Base-by-base conservation (phyloP, 2,329 filamentous ascomycete species). In the Epichloe gansuensis region DNA sequence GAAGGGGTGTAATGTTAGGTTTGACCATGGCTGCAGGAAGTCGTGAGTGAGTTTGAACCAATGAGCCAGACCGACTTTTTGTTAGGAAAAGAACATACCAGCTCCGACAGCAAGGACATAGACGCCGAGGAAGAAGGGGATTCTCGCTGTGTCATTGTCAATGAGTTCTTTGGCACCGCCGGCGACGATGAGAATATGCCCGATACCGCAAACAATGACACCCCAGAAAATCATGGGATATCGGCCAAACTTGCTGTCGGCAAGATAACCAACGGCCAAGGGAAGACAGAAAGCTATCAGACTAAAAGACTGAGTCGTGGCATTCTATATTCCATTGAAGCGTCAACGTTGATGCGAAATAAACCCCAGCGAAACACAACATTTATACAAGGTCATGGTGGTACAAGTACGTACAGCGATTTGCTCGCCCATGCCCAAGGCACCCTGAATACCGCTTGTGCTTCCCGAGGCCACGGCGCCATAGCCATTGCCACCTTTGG, bases 151-250 rank as follows among this genome's bases (percentile, higher is more conserved):
- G 41, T 72, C 74, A 39, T 67, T 68, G 21, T 66, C 69, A 23
- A 77, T 65, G 3, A 77, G 69, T 8, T 62, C 56, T 54, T 69
- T 72, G 25, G 72, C 65, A 39, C 73, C 82, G 1, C 83, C 82
- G 21, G 77, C 71, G 55, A 87, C 76, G 54, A 90, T 74, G 51
- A 90, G 77, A n/a, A 81, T 65, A 59, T 88, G 83, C 7, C 84
- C 85, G 34, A 85, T 46, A 64, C 85, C 79, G 52, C 85, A 84
- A 42, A 86, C 74, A 2, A 68, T 69, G n/a, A 86, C 81, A 57
- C 85, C 84, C 62, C 78, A 78, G 65, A 83, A 80, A 61, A 90
- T 89, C 42, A 86, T 84, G 60, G 75, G 75, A 70, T 83, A 90
- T 56, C 85, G 83, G 54, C 86, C 86, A 44, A 79, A 78, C 59